Evolutionary conservation across 139 green algal genomes (phyloP), one percentile per base, ranked within the genome.

Genomic region (Chlamydomonas schloesseri): DNA sequence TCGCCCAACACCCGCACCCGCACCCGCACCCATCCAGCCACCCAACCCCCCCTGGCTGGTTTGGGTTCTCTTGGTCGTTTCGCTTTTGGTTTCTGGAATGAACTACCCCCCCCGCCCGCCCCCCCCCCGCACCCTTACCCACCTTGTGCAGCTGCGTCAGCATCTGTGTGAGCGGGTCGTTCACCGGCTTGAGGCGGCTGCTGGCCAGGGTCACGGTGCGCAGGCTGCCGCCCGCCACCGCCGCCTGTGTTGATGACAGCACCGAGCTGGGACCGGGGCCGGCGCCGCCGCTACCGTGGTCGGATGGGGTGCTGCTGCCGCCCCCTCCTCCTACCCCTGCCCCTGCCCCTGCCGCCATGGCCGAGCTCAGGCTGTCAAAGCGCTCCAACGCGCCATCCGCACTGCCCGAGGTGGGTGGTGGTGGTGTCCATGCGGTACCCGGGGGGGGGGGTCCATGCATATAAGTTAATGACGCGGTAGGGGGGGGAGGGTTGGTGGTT

Each of bases 61-160:
- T 50, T n/a, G n/a, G n/a, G n/a, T n/a, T n/a, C n/a, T n/a, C n/a
- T n/a, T n/a, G n/a, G n/a, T n/a, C n/a, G n/a, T n/a, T n/a, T n/a
- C n/a, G n/a, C n/a, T n/a, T n/a, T n/a, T n/a, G n/a, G n/a, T n/a
- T n/a, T n/a, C n/a, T n/a, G n/a, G n/a, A n/a, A n/a, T n/a, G n/a
- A n/a, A n/a, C n/a, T n/a, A n/a, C n/a, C 64, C 64, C n/a, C 9
- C n/a, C 28, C 17, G 20, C 20, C 13, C n/a, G 31, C 31, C 23
- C 31, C 15, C 9, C 31, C 67, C 31, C 37, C 31, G 2, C 31
- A 14, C 21, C 14, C 29, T 10, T 17, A 29, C 71, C 31, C 26
- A 93, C 76, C 83, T 93, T 93, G 83, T 93, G 89, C 83, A 93
- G 79, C 73, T 87, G 82, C 20, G 55, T 68, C 36, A 93, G 87